Conservation (phyloP, 305 asterid genomes). For the Fraxinus floribunda region DNA sequence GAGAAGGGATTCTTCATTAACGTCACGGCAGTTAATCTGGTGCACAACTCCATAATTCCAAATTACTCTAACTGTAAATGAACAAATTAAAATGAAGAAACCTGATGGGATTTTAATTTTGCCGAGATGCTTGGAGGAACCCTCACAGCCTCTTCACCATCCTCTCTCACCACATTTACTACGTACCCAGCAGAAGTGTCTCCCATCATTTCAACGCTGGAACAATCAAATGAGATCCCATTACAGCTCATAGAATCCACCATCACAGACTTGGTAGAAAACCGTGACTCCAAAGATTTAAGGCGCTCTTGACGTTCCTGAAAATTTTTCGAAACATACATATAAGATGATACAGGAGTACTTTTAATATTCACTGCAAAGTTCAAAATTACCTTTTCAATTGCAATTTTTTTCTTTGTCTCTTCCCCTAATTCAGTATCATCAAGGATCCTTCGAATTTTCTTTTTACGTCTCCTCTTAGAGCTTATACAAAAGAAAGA, state of each 20-base stretch:
- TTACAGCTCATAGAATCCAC: constrained; percentile 45
- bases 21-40: constrained; percentile 4
- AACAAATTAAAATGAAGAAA: constrained; percentile 27
- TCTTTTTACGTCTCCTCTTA: constrained; percentile 79
- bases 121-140: constrained; percentile 89
- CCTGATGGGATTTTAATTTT: constrained; percentile 92
- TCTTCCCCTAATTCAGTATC: constrained; percentile 98
- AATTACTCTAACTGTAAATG: constrained; percentile 10
- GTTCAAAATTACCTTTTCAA: constrained; percentile 66
- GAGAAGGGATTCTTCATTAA: constrained; percentile 1
- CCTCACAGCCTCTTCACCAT: constrained; percentile 89
- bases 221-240: constrained; percentile 52
- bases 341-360: constrained; percentile 5
- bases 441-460: constrained; percentile 90
- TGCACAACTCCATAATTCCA: constrained; percentile 21
- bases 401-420: constrained; percentile 94
- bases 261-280: constrained; percentile 58
- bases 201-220: constrained; percentile 65
- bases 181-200: constrained; percentile 77
- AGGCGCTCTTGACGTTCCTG: constrained; percentile 99
- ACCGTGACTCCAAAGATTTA: constrained; percentile 83
- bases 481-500: constrained; percentile 41
- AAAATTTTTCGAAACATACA: constrained; percentile 15
- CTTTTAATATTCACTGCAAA: constrained; percentile 19
- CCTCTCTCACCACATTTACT: constrained; percentile 92